phyloP scores from a whole-genome alignment of 139 green algal species.

The Asterochloris sp. region DNA sequence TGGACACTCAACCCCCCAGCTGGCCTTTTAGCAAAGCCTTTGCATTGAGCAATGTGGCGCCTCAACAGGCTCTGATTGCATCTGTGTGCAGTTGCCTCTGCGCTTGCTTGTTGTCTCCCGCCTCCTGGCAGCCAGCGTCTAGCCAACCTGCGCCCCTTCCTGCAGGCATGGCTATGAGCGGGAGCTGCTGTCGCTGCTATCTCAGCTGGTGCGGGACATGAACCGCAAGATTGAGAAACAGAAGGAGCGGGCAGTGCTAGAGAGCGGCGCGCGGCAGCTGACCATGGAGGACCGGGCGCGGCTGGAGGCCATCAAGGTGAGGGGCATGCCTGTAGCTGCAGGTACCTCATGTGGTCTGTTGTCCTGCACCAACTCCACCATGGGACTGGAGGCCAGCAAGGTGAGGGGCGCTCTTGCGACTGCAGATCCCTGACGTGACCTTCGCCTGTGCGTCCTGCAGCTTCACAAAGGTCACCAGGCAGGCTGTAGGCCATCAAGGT shows the following conservation, averaged over 20 bases:
- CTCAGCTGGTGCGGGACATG: conserved; percentile 75
- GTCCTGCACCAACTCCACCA: not conserved
- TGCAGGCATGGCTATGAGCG: conserved; percentile 69
- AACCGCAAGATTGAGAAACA: conserved; percentile 77
- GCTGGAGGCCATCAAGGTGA: conserved; percentile 57
- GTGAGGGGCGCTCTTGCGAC: no score
- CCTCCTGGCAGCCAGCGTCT: no score
- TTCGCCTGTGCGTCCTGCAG: no score
- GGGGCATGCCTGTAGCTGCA: not conserved
- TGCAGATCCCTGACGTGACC: no score
- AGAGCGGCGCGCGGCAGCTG: conserved; percentile 51
- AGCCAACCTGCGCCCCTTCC: no score
- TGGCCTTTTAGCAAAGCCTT: no score
- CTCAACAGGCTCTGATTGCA: not conserved
- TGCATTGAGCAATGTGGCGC: no score
- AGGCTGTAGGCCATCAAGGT: no score
- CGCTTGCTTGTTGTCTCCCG: not conserved
- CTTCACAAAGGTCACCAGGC: no score
- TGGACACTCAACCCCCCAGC: no score
- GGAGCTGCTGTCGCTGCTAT: conserved; percentile 61
- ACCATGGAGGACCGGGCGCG: conserved; percentile 48
- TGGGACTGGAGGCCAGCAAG: no score
- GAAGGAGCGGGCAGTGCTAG: conserved; percentile 70
- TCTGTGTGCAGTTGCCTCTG: not conserved
- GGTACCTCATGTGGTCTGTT: not conserved